Conservation (phyloP, 805 yeast genomes). For the Komagataella kurtzmanii region DNA sequence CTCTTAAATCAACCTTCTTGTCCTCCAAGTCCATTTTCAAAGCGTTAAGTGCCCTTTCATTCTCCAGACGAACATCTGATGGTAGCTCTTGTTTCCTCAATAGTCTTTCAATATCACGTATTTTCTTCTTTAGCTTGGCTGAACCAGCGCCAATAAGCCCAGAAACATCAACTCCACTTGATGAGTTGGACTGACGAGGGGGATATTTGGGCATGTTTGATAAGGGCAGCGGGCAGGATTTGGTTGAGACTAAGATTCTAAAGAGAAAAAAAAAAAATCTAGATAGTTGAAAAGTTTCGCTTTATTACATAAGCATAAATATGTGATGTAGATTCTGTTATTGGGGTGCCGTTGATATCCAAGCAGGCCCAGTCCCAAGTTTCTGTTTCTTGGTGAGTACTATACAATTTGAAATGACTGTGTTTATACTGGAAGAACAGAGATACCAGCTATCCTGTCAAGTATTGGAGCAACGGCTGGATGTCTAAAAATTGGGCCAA, state of each 20-base stretch:
- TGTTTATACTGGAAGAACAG: conserved; percentile 47
- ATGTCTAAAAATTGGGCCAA: conserved; percentile 74
- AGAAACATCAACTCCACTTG: conserved; percentile 13
- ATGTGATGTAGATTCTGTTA: neutral
- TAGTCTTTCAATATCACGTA: conserved; percentile 73
- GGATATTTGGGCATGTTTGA: neutral
- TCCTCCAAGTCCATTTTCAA: conserved; percentile 30
- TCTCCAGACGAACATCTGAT: conserved; percentile 35
- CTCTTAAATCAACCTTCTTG: conserved; percentile 23
- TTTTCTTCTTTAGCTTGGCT: conserved; percentile 64
- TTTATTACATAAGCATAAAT: neutral
- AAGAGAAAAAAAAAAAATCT: neutral
- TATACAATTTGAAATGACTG: neutral
- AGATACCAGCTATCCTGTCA: conserved; percentile 52
- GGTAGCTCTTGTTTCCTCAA: conserved; percentile 44
- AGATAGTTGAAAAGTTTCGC: neutral
- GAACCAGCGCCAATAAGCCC: conserved; percentile 15
- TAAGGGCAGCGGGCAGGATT: neutral
- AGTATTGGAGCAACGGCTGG: conserved; percentile 72
- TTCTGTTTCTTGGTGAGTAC: neutral
- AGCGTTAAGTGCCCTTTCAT: conserved; percentile 31
- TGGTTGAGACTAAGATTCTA: neutral
- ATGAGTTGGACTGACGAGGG: neutral
- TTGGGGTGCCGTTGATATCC: neutral
- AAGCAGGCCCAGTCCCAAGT: neutral